Evolutionary conservation across 1,284 basidiomycete species (phyloP).

Genomic region (Waitea zeae): DNA sequence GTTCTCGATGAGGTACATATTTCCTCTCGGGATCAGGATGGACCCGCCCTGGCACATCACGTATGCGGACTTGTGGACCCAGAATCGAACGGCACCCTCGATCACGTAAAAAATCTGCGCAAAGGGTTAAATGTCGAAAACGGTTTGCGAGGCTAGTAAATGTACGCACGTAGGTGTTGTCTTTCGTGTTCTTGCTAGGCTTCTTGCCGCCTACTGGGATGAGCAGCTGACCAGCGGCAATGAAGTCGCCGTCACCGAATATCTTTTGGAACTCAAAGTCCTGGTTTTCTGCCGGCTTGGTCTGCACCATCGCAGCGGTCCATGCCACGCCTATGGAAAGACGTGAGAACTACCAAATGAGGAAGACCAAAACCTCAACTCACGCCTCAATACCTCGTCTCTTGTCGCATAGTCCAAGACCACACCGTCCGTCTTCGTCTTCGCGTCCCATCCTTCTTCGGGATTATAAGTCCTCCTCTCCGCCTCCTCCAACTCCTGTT

Average conservation of each 20-base stretch:
- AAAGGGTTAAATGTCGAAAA: slow-evolving; percentile 2
- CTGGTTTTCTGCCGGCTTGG: slow-evolving; percentile 37
- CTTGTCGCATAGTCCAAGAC: slow-evolving; percentile 55
- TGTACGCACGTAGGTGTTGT: slow-evolving; percentile 82
- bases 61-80: slow-evolving; percentile 65
- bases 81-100: slow-evolving; percentile 76
- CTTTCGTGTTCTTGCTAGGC: slow-evolving; percentile 78
- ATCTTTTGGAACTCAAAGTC: slow-evolving; percentile 85
- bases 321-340: slow-evolving; percentile 53
- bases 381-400: slow-evolving; percentile 52
- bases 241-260: slow-evolving; percentile 85
- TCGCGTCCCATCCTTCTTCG: slow-evolving; percentile 80
- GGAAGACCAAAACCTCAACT: slow-evolving; percentile 3
- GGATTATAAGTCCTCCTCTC: slow-evolving; percentile 30
- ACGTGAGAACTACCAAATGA: neutral
- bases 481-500: slow-evolving; percentile 15
- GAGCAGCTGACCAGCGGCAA: slow-evolving; percentile 77
- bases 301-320: slow-evolving; percentile 45
- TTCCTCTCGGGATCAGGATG: slow-evolving; percentile 84
- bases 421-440: slow-evolving; percentile 49
- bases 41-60: slow-evolving; percentile 70
- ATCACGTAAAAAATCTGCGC: slow-evolving; percentile 75
- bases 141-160: slow-evolving; percentile 2
- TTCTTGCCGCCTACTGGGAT: slow-evolving; percentile 71
- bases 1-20: slow-evolving; percentile 83